phyloP scores from a whole-genome alignment of 2,329 filamentous ascomycete species.

The Talaromyces pinophilus region DNA sequence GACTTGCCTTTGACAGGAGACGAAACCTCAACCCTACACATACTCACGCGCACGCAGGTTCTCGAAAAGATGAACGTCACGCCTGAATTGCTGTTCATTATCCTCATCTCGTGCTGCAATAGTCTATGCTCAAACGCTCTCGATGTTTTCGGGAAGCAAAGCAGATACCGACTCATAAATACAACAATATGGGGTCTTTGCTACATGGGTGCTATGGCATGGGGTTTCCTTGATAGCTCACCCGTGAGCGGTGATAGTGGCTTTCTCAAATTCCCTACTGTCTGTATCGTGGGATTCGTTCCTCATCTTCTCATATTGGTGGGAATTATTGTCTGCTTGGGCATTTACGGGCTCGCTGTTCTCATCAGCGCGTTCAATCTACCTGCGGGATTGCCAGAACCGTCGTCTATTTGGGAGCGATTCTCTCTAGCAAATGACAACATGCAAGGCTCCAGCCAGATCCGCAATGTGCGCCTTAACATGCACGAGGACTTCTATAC shows the following conservation, averaged over 20 bases:
- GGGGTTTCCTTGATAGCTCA: slow-evolving; percentile 63
- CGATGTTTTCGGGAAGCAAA: slow-evolving; percentile 77
- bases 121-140: slow-evolving; percentile 82
- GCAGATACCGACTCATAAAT: slow-evolving; percentile 76
- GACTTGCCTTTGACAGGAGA: slow-evolving; percentile 45
- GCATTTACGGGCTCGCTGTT: slow-evolving; percentile 77
- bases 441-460: slow-evolving; percentile 85
- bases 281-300: slow-evolving; percentile 92
- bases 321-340: slow-evolving; percentile 73
- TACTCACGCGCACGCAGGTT: slow-evolving; percentile 56
- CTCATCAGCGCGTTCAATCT: slow-evolving; percentile 71
- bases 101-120: slow-evolving; percentile 84
- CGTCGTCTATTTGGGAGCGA: slow-evolving; percentile 58
- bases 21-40: slow-evolving; percentile 37
- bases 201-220: slow-evolving; percentile 83
- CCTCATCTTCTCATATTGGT: slow-evolving; percentile 84
- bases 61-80: slow-evolving; percentile 82
- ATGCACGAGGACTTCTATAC: slow-evolving; percentile 96
- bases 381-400: slow-evolving; percentile 52
- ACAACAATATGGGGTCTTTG: slow-evolving; percentile 88
- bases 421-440: slow-evolving; percentile 75
- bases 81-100: slow-evolving; percentile 82
- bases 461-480: slow-evolving; percentile 76
- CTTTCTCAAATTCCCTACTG: slow-evolving; percentile 83
- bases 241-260: slow-evolving; percentile 54